These are phyloP conservation scores for Immersiporthe knoxdaviesiana DNA, from an alignment of 2,329 filamentous ascomycete species.

Conservation along the genomic window DNA sequence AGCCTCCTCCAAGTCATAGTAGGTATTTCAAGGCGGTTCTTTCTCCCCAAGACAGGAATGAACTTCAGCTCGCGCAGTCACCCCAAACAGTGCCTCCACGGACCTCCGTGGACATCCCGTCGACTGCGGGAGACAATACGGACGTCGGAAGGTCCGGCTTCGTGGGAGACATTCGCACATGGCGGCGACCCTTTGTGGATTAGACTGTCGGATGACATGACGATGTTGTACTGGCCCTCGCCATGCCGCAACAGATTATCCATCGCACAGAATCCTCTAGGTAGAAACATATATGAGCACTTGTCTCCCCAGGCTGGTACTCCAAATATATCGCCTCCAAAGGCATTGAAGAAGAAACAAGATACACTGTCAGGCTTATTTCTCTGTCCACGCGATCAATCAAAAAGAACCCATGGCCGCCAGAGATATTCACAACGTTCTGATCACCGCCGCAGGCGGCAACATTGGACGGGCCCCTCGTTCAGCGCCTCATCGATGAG, in stretches of 20 bases:
- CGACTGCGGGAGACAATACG: background rate
- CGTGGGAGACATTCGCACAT: background rate
- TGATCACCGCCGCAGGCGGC: background rate
- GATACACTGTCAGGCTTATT: background rate
- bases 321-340: background rate
- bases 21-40: background rate
- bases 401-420: background rate
- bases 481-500: slow-evolving; percentile 1
- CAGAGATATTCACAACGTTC: background rate
- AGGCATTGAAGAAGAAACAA: background rate
- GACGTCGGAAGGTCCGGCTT: background rate
- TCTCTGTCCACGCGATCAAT: background rate
- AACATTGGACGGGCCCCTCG: background rate
- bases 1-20: background rate
- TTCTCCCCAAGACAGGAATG: background rate
- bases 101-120: background rate
- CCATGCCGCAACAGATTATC: background rate
- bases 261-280: background rate
- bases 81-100: background rate
- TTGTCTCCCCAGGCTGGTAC: background rate
- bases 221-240: background rate
- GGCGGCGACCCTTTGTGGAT: background rate
- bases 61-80: background rate
- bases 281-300: background rate
- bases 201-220: background rate